Evolutionary conservation across 2,329 filamentous ascomycete species (phyloP).

Genomic region (Hypoxylon sp.): DNA sequence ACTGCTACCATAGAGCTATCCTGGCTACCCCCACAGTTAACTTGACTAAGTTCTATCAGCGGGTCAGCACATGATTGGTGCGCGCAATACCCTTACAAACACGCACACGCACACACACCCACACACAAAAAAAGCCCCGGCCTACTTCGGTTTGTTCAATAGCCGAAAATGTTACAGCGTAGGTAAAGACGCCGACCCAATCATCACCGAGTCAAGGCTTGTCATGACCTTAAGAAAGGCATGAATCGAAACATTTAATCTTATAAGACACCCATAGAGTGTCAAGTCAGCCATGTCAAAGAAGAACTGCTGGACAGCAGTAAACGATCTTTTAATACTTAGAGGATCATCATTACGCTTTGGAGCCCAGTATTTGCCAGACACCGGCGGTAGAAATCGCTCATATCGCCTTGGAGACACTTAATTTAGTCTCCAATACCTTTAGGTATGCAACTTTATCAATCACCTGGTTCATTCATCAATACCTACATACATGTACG

Average conservation of each 20-base stretch:
- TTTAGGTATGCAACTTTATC: constrained; percentile 15
- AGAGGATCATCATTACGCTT: constrained; percentile 21
- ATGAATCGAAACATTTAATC: constrained; percentile 39
- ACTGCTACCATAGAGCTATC: constrained; percentile 40
- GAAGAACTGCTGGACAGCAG: constrained; percentile 36
- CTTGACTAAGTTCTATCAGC: constrained; percentile 36
- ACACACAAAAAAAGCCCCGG: constrained; percentile 28
- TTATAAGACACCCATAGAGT: constrained; percentile 37
- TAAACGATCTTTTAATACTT: constrained; percentile 6
- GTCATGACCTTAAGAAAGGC: constrained; percentile 16
- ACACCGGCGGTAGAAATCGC: constrained; percentile 28
- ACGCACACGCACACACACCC: not conserved
- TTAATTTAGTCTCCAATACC: constrained; percentile 27
- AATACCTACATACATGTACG: constrained; percentile 6
- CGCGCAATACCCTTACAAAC: constrained; percentile 27
- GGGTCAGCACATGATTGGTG: constrained; percentile 41
- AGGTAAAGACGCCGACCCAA: constrained; percentile 36
- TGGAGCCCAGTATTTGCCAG: constrained; percentile 19
- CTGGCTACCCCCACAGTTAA: constrained; percentile 37
- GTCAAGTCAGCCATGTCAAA: constrained; percentile 28
- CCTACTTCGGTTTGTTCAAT: constrained; percentile 49
- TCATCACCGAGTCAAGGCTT: constrained; percentile 36
- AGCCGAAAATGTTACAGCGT: constrained; percentile 45
- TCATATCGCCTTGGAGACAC: constrained; percentile 23
- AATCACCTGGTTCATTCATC: constrained; percentile 2